phyloP scores from a whole-genome alignment of 768 basidiomycete genomes.

The Trametes meyenii region DNA sequence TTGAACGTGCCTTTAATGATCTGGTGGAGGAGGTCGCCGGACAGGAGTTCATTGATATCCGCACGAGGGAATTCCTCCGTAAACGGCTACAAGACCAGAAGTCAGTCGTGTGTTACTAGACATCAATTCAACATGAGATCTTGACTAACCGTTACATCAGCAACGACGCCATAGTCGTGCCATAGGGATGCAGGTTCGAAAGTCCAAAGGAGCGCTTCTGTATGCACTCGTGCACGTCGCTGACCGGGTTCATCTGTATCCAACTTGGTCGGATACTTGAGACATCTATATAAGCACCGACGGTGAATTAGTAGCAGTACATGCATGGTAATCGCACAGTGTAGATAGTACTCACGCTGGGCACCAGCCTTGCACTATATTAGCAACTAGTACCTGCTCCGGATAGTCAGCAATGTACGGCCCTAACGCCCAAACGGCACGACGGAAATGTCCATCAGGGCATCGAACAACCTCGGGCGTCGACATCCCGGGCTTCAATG shows the following conservation, averaged over 20 bases:
- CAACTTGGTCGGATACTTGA: background rate
- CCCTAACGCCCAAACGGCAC: conserved; percentile 33
- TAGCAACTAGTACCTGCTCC: conserved; percentile 32
- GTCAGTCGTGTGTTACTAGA: too few relatives aligned
- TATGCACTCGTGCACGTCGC: background rate
- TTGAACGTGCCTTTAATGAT: background rate
- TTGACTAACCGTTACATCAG: too few relatives aligned
- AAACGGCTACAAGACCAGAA: conserved; percentile 39
- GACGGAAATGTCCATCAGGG: conserved; percentile 32
- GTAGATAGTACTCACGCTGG: background rate
- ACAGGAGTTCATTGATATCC: conserved; percentile 15
- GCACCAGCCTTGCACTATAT: conserved; percentile 23
- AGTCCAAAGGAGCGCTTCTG: too few relatives aligned
- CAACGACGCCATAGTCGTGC: too few relatives aligned
- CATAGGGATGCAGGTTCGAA: too few relatives aligned
- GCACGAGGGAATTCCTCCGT: conserved; percentile 39
- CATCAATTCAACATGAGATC: too few relatives aligned
- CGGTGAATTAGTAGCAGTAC: too few relatives aligned
- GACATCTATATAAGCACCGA: too few relatives aligned
- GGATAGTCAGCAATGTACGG: conserved; percentile 39
- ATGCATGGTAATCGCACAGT: background rate
- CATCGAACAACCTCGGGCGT: conserved; percentile 9
- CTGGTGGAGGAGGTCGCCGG: background rate
- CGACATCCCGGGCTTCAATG: too few relatives aligned
- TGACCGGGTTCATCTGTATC: background rate